Evolutionary conservation across 2,329 filamentous ascomycete genomes (phyloP).

Genomic region (Trichoderma sp.): DNA sequence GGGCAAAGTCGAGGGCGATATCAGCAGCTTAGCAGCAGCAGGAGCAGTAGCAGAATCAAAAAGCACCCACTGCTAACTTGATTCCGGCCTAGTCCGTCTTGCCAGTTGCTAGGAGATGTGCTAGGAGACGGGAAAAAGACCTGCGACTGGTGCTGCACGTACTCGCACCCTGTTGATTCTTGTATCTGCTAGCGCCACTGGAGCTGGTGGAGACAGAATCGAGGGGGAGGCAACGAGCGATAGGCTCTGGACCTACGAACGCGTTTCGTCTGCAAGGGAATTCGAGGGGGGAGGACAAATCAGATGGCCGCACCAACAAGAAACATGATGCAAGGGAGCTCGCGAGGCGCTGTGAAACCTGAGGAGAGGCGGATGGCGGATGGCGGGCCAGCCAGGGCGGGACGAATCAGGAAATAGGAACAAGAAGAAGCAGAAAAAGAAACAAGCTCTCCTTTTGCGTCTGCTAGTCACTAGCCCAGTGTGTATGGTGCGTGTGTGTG

Average conservation of each 20-base stretch:
- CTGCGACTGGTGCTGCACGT: not conserved
- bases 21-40: conserved; percentile 4
- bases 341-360: conserved; percentile 13
- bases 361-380: not conserved
- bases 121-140: not conserved
- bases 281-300: conserved; percentile 10
- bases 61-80: conserved; percentile 15
- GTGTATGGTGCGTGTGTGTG: not conserved
- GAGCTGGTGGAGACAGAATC: conserved; percentile 14
- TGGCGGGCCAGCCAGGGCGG: not conserved
- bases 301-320: conserved; percentile 11
- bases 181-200: conserved; percentile 17
- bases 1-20: conserved; percentile 17
- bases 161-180: conserved; percentile 17
- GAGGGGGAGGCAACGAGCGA: conserved; percentile 5
- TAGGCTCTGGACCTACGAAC: conserved; percentile 13
- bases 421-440: not conserved
- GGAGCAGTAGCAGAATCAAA: not conserved
- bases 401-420: not conserved
- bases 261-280: conserved; percentile 20
- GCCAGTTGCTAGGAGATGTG: conserved; percentile 1
- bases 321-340: conserved; percentile 1
- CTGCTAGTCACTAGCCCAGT: not conserved
- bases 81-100: not conserved
- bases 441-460: not conserved